These are phyloP conservation scores for Syzygium grande DNA, from an alignment of 345 rosid species.

Conservation along the genomic window DNA sequence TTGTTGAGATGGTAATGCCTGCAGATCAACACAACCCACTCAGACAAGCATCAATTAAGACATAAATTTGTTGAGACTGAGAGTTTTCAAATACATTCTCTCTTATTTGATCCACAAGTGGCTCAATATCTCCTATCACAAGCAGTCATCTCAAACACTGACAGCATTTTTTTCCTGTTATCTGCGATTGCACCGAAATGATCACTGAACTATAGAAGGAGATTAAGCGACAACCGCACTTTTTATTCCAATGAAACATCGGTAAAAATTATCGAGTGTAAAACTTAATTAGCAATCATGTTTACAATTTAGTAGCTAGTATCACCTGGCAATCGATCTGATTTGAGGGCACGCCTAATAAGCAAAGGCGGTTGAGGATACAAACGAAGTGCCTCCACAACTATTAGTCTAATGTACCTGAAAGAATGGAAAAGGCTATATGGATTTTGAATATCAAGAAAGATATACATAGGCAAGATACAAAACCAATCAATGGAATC, in stretches of 20 bases:
- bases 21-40: not conserved
- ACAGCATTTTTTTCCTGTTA: not conserved
- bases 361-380: conserved; percentile 95
- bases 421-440: conserved; percentile 3
- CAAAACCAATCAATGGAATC: not conserved
- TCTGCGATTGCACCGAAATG: not conserved
- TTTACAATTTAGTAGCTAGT: not conserved
- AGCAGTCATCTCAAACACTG: not conserved
- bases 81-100: not conserved
- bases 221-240: not conserved
- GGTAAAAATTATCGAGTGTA: not conserved
- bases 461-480: not conserved
- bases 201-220: not conserved
- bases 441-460: not conserved
- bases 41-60: not conserved
- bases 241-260: not conserved
- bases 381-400: conserved; percentile 84
- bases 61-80: not conserved
- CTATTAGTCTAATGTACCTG: conserved; percentile 75
- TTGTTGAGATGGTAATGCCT: not conserved
- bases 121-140: not conserved
- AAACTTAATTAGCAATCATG: not conserved
- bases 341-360: conserved; percentile 67
- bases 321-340: conserved; percentile 75
- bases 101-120: not conserved